Evolutionary conservation across 129 eudicot species (phyloP).

Genomic region (Flaveria linearis): DNA sequence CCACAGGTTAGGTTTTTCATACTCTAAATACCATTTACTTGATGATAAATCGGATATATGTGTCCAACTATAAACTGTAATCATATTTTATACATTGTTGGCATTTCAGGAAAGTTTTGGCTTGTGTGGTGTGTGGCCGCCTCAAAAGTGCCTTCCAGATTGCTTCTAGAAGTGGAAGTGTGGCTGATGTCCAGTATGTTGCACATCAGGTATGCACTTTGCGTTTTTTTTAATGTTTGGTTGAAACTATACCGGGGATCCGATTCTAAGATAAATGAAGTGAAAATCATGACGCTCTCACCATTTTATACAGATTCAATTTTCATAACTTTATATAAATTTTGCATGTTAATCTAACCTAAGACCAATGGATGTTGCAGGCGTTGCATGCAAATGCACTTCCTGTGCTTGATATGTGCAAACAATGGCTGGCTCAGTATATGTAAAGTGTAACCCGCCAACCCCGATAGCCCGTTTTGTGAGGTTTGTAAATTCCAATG

Average conservation of each 20-base stretch:
- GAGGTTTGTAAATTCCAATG: constrained; percentile 34
- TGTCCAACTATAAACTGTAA: neutral
- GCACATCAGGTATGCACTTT: constrained; percentile 82
- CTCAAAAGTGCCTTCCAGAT: constrained; percentile 97
- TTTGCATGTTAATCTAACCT: neutral
- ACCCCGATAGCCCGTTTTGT: constrained; percentile 11
- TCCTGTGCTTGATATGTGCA: constrained; percentile 98
- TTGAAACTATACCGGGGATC: neutral
- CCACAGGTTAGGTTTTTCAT: constrained; percentile 63
- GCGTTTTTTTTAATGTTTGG: neutral
- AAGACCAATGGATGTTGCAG: constrained; percentile 42
- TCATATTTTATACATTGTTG: constrained; percentile 8
- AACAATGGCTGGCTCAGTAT: constrained; percentile 96
- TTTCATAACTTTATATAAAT: neutral
- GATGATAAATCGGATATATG: neutral
- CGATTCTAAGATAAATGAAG: neutral
- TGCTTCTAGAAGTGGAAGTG: constrained; percentile 98
- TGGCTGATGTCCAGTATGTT: constrained; percentile 98
- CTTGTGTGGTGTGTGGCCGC: constrained; percentile 99
- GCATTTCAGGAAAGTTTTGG: constrained; percentile 89
- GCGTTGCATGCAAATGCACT: constrained; percentile 96
- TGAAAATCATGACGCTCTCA: neutral
- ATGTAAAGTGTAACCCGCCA: constrained; percentile 45
- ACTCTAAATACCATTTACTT: neutral
- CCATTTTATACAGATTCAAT: neutral